A percentile compares a stretch with the other conserved stretches of the same genome.
Conservation (phyloP, 495 filamentous ascomycete genomes). For the Penicillium atrosanguineum region DNA sequence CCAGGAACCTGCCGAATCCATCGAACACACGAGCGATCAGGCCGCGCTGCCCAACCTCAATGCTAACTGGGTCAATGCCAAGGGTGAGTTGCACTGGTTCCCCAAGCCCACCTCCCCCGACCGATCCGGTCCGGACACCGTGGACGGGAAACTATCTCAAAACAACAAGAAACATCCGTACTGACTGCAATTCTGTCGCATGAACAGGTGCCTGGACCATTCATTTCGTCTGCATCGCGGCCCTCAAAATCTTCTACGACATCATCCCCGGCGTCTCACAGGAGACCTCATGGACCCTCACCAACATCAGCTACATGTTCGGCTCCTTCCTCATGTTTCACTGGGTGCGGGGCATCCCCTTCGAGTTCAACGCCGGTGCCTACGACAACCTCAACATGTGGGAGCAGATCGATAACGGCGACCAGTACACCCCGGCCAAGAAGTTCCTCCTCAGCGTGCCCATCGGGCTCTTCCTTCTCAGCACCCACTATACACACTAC, state of each 20-base stretch:
- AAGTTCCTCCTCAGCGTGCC: constrained; percentile 95
- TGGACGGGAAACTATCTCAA: constrained; percentile 8
- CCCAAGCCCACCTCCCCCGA: background rate
- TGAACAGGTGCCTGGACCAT: constrained; percentile 89
- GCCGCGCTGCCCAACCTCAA: constrained; percentile 92
- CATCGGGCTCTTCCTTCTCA: constrained; percentile 88
- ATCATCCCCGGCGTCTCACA: constrained; percentile 92
- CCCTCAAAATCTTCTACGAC: constrained; percentile 92
- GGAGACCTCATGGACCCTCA: constrained; percentile 97
- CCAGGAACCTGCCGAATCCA: constrained; percentile 87
- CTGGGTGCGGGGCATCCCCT: constrained; percentile 94
- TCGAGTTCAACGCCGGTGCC: constrained; percentile 98
- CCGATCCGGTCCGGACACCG: constrained; percentile 13
- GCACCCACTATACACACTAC: constrained; percentile 98
- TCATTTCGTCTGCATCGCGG: constrained; percentile 85
- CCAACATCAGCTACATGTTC: constrained; percentile 98
- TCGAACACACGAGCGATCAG: constrained; percentile 96
- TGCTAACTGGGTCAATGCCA: constrained; percentile 97
- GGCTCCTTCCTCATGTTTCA: constrained; percentile 99
- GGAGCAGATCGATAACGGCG: constrained; percentile 99
- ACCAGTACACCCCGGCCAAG: constrained; percentile 97
- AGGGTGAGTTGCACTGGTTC: constrained; percentile 61
- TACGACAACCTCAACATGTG: constrained; percentile 99
- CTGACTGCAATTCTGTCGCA: constrained; percentile 14
- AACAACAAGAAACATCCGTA: background rate